phyloP scores from a whole-genome alignment of 2,329 filamentous ascomycete species.

The Orbilia ellipsospora region DNA sequence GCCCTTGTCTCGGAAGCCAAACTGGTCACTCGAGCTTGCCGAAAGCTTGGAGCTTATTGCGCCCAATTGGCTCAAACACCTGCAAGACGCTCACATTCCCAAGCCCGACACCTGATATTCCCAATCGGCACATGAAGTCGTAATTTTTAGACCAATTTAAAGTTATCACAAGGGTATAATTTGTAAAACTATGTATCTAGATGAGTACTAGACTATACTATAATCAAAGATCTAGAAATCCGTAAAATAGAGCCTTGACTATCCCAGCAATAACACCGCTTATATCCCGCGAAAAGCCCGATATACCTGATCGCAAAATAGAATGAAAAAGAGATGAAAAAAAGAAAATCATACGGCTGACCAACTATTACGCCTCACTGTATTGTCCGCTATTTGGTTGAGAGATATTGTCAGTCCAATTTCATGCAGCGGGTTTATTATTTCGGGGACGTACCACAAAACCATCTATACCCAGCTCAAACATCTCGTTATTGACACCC shows the following conservation, averaged over 20 bases:
- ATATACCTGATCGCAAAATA: neutral
- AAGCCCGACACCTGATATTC: no score
- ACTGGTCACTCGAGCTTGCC: neutral
- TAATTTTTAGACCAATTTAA: neutral
- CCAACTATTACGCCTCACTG: neutral
- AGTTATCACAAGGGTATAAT: slow-evolving; percentile 33
- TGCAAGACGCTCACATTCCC: no score
- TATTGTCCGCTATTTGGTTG: slow-evolving; percentile 28
- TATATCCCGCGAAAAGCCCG: neutral
- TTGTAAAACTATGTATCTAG: slow-evolving; percentile 23
- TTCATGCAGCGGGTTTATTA: neutral
- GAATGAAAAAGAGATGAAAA: neutral
- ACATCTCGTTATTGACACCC: slow-evolving; percentile 77
- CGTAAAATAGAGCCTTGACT: no score
- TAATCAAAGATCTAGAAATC: no score
- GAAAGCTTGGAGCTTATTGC: neutral
- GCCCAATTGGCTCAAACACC: no score
- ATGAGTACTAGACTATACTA: no score
- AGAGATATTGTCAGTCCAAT: neutral
- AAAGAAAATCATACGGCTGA: neutral
- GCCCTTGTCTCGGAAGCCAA: slow-evolving; percentile 8
- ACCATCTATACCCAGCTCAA: slow-evolving; percentile 78
- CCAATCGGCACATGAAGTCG: no score
- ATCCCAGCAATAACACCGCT: no score
- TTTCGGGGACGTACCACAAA: slow-evolving; percentile 72